Evolutionary conservation across 371 early-diverging fungal genomes (phyloP).

Genomic region (Syncephalastrum contaminatum): DNA sequence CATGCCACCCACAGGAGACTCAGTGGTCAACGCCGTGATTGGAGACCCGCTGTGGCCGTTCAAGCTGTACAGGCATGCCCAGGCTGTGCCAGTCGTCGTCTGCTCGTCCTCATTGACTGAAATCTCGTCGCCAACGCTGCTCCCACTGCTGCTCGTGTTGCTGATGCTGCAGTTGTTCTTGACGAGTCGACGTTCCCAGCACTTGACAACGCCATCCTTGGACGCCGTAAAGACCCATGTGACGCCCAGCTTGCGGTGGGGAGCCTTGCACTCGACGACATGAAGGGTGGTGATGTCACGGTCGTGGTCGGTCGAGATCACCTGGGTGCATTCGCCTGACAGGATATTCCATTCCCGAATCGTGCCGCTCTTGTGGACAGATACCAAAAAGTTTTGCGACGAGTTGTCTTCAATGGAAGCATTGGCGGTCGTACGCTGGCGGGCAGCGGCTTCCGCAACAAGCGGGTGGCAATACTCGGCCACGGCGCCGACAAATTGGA

Average conservation of each 20-base stretch:
- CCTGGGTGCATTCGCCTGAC: constrained; percentile 31
- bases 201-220: constrained; percentile 35
- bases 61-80: constrained; percentile 29
- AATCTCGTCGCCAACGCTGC: no score
- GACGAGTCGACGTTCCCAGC: constrained; percentile 34
- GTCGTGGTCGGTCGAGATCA: constrained; percentile 22
- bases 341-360: constrained; percentile 38
- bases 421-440: constrained; percentile 7
- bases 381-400: constrained; percentile 26
- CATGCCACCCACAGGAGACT: constrained; percentile 28
- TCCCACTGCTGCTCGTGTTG: neutral
- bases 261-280: constrained; percentile 23
- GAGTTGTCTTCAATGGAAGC: constrained; percentile 9
- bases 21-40: constrained; percentile 28
- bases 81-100: constrained; percentile 8
- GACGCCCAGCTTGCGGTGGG: constrained; percentile 21
- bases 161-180: constrained; percentile 3
- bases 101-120: constrained; percentile 3
- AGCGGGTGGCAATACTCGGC: constrained; percentile 30
- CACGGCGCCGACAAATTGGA: constrained; percentile 28
- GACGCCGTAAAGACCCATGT: constrained; percentile 30
- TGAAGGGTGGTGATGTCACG: constrained; percentile 22
- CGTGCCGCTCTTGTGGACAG: constrained; percentile 34
- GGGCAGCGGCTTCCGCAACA: constrained; percentile 30
- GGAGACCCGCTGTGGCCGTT: constrained; percentile 18